phyloP scores from a whole-genome alignment of 306 rosid genomes.

The Rosa chinensis region DNA sequence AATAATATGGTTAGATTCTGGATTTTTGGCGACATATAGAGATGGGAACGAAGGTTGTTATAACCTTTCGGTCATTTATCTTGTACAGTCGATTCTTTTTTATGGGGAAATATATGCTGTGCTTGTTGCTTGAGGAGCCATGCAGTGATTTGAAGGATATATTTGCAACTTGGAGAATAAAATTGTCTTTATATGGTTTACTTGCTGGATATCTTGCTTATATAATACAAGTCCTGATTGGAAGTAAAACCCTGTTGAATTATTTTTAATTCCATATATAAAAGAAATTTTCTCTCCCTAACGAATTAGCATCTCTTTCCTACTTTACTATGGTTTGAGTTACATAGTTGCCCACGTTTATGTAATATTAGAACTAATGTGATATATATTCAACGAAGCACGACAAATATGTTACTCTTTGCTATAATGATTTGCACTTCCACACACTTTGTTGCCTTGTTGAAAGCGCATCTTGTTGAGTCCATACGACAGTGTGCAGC shows the following conservation, averaged over 20 bases:
- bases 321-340: neutral
- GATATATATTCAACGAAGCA: neutral
- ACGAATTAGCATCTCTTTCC: neutral
- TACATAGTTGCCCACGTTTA: neutral
- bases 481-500: neutral
- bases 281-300: neutral
- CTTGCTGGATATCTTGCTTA: neutral
- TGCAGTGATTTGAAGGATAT: neutral
- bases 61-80: neutral
- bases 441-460: neutral
- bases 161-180: neutral
- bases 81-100: neutral
- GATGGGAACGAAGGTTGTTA: slow-evolving; percentile 1
- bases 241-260: neutral
- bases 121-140: neutral
- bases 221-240: neutral
- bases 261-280: neutral
- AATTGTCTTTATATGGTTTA: slow-evolving; percentile 3
- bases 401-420: neutral
- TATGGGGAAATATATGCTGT: neutral
- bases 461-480: neutral
- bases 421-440: too few species aligned
- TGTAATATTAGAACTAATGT: neutral
- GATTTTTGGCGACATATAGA: neutral
- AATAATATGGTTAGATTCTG: slow-evolving; percentile 2